These are phyloP conservation scores for Neoscytalidium dimidiatum DNA, from an alignment of 2,329 filamentous ascomycete genomes.

Conservation along the genomic window DNA sequence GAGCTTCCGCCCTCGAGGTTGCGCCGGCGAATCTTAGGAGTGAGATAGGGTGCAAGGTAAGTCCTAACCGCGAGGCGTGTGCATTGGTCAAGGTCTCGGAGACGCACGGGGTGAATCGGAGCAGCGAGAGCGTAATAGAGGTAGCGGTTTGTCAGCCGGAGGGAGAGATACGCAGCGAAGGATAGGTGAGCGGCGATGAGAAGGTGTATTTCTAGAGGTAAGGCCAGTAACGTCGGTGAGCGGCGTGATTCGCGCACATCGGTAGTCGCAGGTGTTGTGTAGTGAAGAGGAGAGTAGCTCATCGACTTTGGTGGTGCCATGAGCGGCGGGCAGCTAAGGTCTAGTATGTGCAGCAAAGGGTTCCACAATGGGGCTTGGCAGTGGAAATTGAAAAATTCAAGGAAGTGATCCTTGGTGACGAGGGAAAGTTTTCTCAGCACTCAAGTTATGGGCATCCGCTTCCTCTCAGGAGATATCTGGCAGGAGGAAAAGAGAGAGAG, in stretches of 20 bases:
- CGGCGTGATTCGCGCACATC: conserved; percentile 67
- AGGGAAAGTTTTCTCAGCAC: too few species aligned
- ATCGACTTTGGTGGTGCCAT: not conserved
- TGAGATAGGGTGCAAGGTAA: conserved; percentile 26
- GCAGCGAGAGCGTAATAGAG: conserved; percentile 32
- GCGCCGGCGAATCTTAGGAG: not conserved
- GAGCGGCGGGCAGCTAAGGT: not conserved
- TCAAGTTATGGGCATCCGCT: too few species aligned
- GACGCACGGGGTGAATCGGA: conserved; percentile 22
- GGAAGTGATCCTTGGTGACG: too few species aligned
- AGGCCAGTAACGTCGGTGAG: conserved; percentile 25
- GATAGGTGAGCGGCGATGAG: conserved; percentile 37
- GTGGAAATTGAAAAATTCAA: too few species aligned
- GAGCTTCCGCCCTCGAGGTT: not conserved
- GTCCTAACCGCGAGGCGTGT: conserved; percentile 31
- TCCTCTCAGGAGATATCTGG: too few species aligned
- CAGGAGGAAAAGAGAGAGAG: too few species aligned
- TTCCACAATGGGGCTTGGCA: too few species aligned
- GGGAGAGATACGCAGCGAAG: conserved; percentile 37
- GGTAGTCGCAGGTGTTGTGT: not conserved
- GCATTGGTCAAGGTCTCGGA: conserved; percentile 27
- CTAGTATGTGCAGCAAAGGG: too few species aligned
- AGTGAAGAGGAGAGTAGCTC: not conserved
- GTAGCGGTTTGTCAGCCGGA: conserved; percentile 38
- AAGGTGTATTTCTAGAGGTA: conserved; percentile 40